Conservation (phyloP, 2,329 filamentous ascomycete genomes). For the Aspergillus sp. region DNA sequence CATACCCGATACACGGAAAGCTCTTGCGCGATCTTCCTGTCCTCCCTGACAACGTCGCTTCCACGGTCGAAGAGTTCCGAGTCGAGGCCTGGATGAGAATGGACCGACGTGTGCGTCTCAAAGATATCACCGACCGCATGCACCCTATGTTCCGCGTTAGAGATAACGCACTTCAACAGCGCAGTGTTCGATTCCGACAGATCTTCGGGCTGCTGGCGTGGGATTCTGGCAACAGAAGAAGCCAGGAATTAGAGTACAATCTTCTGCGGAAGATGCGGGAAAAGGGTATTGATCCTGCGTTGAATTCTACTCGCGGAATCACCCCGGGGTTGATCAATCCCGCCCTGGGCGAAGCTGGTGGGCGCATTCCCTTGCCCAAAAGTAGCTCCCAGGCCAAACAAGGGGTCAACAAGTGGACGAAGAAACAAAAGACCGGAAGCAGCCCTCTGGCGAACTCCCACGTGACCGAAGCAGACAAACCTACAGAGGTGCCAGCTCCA, state of each 20-base stretch:
- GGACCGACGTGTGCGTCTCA: conserved; percentile 25
- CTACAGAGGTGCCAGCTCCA: too few species aligned
- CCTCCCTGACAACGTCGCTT: conserved; percentile 29
- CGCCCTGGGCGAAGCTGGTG: conserved; percentile 17
- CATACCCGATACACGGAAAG: conserved; percentile 13
- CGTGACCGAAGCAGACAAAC: too few species aligned
- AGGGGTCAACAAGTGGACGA: neutral
- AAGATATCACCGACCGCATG: conserved; percentile 31
- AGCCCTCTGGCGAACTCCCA: neutral
- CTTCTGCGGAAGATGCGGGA: conserved; percentile 9
- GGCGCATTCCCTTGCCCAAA: conserved; percentile 16
- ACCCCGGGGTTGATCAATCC: conserved; percentile 23
- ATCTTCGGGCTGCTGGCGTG: conserved; percentile 26
- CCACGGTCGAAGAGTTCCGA: conserved; percentile 30
- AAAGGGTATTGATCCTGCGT: conserved; percentile 6
- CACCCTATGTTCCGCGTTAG: conserved; percentile 15
- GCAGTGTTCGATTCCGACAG: conserved; percentile 25
- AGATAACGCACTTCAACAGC: conserved; percentile 28
- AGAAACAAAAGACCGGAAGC: neutral
- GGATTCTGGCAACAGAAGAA: conserved; percentile 24
- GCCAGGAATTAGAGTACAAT: conserved; percentile 8
- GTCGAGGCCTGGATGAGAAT: conserved; percentile 34
- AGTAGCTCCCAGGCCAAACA: neutral
- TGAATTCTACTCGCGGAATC: conserved; percentile 21
- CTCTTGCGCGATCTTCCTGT: conserved; percentile 19